A percentile compares a stretch with the other conserved stretches of the same genome.
Evolutionary conservation across 2,329 filamentous ascomycete genomes (phyloP).

Genomic region (Xylariaceae sp.): DNA sequence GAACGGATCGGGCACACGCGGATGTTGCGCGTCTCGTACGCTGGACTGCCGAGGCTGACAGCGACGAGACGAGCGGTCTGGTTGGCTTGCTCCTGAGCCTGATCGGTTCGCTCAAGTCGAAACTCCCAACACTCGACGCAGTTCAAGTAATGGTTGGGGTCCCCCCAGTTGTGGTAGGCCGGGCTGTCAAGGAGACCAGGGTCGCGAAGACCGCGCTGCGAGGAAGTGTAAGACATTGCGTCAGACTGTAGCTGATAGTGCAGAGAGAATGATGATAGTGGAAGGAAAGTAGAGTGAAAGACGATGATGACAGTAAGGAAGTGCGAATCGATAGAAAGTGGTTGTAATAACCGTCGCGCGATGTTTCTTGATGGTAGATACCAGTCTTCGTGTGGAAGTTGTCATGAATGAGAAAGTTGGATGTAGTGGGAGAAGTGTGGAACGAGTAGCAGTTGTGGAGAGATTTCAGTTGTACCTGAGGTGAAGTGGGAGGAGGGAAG

Average conservation of each 20-base stretch:
- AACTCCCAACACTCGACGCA: constrained; percentile 5
- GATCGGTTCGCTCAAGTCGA: background rate
- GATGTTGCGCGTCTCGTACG: background rate
- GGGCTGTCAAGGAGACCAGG: background rate
- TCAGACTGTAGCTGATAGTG: no score
- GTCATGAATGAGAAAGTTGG: background rate
- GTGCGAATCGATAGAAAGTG: background rate
- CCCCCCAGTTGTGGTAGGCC: constrained; percentile 2
- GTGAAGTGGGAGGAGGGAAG: background rate
- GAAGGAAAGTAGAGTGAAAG: background rate
- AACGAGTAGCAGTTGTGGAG: constrained; percentile 2
- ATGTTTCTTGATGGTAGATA: background rate
- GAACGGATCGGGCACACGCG: no score
- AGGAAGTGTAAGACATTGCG: constrained; percentile 1
- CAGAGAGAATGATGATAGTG: background rate
- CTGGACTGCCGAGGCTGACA: background rate
- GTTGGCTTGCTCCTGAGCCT: background rate
- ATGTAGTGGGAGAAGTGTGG: background rate
- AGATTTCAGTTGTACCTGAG: no score
- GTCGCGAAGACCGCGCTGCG: background rate
- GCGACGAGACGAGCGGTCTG: background rate
- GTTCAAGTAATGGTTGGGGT: constrained; percentile 7
- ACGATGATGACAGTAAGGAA: background rate
- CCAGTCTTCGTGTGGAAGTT: background rate
- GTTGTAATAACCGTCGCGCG: background rate